A percentile compares a stretch with the other conserved stretches of the same genome.
Conservation (phyloP, 1,284 basidiomycete species). For the Chiua sp. region DNA sequence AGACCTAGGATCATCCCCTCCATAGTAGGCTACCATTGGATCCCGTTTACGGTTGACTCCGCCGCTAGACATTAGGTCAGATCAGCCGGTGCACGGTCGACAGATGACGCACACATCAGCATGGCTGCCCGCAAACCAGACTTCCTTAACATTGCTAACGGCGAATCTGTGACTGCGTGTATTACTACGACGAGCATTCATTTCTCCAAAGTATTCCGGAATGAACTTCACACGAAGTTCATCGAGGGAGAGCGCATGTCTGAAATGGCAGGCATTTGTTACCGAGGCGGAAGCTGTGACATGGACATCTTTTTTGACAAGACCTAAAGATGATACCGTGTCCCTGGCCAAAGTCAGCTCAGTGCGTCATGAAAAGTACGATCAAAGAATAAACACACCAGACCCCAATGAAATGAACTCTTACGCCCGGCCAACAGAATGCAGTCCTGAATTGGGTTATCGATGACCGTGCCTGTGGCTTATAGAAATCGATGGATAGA, state of each 20-base stretch:
- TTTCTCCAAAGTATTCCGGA: slow-evolving; percentile 39
- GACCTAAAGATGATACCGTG: slow-evolving; percentile 41
- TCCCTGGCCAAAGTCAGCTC: slow-evolving; percentile 37
- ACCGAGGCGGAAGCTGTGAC: slow-evolving; percentile 15
- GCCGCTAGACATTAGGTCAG: not conserved
- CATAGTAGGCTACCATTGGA: no score
- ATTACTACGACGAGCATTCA: slow-evolving; percentile 30
- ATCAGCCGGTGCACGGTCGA: not conserved
- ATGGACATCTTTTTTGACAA: slow-evolving; percentile 22
- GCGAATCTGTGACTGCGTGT: not conserved
- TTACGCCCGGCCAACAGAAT: slow-evolving; percentile 32
- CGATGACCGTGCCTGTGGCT: not conserved
- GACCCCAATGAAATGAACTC: slow-evolving; percentile 43
- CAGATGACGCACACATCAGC: slow-evolving; percentile 12
- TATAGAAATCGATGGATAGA: slow-evolving; percentile 6
- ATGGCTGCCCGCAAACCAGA: slow-evolving; percentile 20
- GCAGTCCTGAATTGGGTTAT: slow-evolving; percentile 35
- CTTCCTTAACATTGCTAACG: slow-evolving; percentile 21
- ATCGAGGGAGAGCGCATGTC: slow-evolving; percentile 46
- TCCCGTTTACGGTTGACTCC: not conserved
- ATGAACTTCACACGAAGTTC: slow-evolving; percentile 44
- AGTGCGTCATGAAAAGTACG: no score
- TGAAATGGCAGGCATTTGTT: slow-evolving; percentile 37
- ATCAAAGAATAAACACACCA: slow-evolving; percentile 31
- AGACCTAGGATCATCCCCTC: not conserved